These are phyloP conservation scores for maize (Zea mays) DNA, from an alignment of 176 grass and related monocot species.

Conservation along the genomic window DNA sequence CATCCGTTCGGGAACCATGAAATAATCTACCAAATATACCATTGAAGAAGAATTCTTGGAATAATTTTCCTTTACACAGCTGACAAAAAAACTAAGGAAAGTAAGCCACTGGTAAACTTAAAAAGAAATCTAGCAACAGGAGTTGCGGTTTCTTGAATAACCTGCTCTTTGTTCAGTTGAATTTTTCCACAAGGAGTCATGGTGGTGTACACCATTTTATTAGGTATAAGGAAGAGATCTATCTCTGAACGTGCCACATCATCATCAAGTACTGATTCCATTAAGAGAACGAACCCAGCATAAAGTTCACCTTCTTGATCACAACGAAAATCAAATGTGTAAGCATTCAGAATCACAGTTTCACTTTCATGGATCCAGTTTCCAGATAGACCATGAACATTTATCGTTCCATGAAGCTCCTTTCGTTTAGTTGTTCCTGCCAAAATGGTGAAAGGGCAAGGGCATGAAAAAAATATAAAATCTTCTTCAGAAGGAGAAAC, in stretches of 20 bases:
- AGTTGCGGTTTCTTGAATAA: conserved; percentile 42
- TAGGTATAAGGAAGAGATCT: conserved; percentile 72
- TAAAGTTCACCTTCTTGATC: conserved; percentile 69
- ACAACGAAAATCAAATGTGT: conserved; percentile 73
- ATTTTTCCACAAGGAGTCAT: conserved; percentile 69
- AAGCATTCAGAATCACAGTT: conserved; percentile 59
- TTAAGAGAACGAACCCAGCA: conserved; percentile 71
- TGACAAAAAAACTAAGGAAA: conserved; percentile 46
- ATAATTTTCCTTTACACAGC: conserved; percentile 74
- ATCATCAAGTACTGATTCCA: conserved; percentile 78
- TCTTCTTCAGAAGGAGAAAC: conserved; percentile 20
- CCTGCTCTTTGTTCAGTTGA: conserved; percentile 79
- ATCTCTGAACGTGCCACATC: conserved; percentile 69
- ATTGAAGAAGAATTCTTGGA: conserved; percentile 95
- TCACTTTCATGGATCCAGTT: conserved; percentile 63
- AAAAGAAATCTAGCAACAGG: conserved; percentile 24
- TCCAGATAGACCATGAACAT: conserved; percentile 58
- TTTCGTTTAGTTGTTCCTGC: conserved; percentile 91
- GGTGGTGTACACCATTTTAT: conserved; percentile 73
- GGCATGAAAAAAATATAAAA: background rate
- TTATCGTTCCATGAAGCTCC: conserved; percentile 72
- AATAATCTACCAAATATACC: conserved; percentile 89
- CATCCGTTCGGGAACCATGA: conserved; percentile 54
- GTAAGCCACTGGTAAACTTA: conserved; percentile 32
- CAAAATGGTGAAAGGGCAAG: conserved; percentile 21